phyloP scores from a whole-genome alignment of 164 flowering plant genomes.

The Vitis rotundifolia region DNA sequence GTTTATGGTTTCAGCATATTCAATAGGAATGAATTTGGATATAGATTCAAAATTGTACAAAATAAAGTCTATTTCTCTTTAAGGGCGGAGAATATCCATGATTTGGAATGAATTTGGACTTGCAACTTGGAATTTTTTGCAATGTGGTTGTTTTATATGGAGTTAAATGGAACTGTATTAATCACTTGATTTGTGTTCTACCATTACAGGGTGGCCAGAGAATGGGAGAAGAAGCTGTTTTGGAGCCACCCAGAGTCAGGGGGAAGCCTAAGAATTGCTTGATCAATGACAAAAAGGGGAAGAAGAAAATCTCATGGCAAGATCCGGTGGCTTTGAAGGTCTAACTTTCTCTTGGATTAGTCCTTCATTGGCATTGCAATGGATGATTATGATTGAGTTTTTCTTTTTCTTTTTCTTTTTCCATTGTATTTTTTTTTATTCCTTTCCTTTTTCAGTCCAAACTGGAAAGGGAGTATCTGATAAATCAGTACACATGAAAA shows the following conservation, averaged over 20 bases:
- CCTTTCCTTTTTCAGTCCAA: too few relatives aligned
- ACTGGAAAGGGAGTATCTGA: too few relatives aligned
- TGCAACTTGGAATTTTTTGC: too few relatives aligned
- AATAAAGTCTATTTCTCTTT: not conserved
- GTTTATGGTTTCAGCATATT: too few relatives aligned
- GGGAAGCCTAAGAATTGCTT: conserved; percentile 15
- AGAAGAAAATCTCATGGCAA: conserved; percentile 35
- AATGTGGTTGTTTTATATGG: not conserved
- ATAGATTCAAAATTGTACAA: not conserved
- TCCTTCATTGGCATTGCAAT: too few relatives aligned
- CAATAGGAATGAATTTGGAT: not conserved
- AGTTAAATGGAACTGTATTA: not conserved
- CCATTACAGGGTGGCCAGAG: not conserved
- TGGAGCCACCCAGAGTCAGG: conserved; percentile 7
- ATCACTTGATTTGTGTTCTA: too few relatives aligned
- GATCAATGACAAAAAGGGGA: conserved; percentile 18
- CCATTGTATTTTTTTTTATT: too few relatives aligned
- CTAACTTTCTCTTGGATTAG: not conserved
- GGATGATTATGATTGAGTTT: too few relatives aligned
- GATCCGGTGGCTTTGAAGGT: conserved; percentile 29
- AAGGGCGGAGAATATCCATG: too few relatives aligned
- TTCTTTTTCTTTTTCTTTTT: too few relatives aligned
- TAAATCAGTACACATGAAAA: too few relatives aligned
- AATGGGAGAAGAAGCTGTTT: not conserved
- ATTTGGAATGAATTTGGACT: too few relatives aligned